Conservation (phyloP, 306 rosid species). For the Citrullus mucosospermus region DNA sequence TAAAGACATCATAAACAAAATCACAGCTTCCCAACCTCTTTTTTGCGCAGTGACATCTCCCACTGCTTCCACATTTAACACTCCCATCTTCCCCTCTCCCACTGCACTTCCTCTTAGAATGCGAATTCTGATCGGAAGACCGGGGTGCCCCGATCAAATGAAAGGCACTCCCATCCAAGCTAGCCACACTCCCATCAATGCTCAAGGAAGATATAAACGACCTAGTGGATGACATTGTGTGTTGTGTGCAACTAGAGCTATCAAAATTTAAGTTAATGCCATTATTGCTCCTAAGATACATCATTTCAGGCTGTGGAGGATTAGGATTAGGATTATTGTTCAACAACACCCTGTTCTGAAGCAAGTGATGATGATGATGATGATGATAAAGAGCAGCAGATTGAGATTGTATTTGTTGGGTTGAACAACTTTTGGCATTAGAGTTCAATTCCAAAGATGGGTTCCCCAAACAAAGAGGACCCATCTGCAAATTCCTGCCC, state of each 20-base stretch:
- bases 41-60: conserved; percentile 98
- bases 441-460: conserved; percentile 66
- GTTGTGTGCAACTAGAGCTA: conserved; percentile 87
- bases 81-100: conserved; percentile 84
- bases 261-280: conserved; percentile 86
- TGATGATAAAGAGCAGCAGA: conserved; percentile 20
- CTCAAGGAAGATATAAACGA: conserved; percentile 94
- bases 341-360: conserved; percentile 43
- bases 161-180: conserved; percentile 70
- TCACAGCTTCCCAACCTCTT: conserved; percentile 50
- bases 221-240: conserved; percentile 84
- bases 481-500: conserved; percentile 29
- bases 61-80: conserved; percentile 68
- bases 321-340: conserved; percentile 17
- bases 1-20: neutral
- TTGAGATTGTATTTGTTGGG: conserved; percentile 32
- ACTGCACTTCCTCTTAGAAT: conserved; percentile 80
- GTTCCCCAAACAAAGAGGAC: conserved; percentile 36
- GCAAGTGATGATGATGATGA: conserved; percentile 29
- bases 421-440: conserved; percentile 52
- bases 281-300: conserved; percentile 56
- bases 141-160: conserved; percentile 74
- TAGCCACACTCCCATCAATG: conserved; percentile 92
- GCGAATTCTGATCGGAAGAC: conserved; percentile 79
- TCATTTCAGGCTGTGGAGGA: conserved; percentile 48